Conservation (phyloP, 139 green algal genomes). For the Prasinococcaceae sp. region DNA sequence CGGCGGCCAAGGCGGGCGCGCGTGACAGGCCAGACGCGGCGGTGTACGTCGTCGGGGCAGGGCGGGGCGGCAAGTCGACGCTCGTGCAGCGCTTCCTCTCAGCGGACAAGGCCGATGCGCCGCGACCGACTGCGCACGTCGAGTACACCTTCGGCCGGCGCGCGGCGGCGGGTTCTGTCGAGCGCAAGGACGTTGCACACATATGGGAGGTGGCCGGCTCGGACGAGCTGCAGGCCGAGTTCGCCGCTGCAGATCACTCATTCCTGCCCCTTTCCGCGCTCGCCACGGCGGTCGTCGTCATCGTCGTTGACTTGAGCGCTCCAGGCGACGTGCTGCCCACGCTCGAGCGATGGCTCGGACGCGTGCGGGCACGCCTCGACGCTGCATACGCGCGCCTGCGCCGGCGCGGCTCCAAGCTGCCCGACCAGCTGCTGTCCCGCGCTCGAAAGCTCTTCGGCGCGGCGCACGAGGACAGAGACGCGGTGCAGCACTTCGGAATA, state of each 20-base stretch:
- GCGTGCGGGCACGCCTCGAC: conserved; percentile 30
- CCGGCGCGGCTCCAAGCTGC: conserved; percentile 42
- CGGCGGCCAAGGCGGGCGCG: not conserved
- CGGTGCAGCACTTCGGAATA: conserved; percentile 36
- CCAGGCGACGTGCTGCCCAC: conserved; percentile 29
- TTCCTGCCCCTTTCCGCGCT: conserved; percentile 28
- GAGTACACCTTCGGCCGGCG: conserved; percentile 2
- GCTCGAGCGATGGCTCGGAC: conserved; percentile 33
- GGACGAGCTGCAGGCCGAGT: conserved; percentile 37
- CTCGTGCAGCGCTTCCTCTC: conserved; percentile 50
- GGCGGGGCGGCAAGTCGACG: conserved; percentile 42
- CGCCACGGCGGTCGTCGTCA: conserved; percentile 32
- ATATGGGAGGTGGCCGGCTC: conserved; percentile 20
- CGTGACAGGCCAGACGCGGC: conserved; percentile 28
- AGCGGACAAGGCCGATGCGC: conserved; percentile 30
- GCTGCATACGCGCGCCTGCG: conserved; percentile 43
- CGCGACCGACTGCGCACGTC: conserved; percentile 27
- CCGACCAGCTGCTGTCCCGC: conserved; percentile 40
- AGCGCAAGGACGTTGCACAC: not conserved
- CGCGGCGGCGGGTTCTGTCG: conserved; percentile 2
- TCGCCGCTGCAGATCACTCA: conserved; percentile 28
- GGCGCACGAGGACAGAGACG: conserved; percentile 22
- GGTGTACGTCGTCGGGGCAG: conserved; percentile 41
- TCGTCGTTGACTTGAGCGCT: conserved; percentile 48
- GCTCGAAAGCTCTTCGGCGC: conserved; percentile 11